Conservation (phyloP, 2,329 filamentous ascomycete species). For the Ascosphaera pollenicola region DNA sequence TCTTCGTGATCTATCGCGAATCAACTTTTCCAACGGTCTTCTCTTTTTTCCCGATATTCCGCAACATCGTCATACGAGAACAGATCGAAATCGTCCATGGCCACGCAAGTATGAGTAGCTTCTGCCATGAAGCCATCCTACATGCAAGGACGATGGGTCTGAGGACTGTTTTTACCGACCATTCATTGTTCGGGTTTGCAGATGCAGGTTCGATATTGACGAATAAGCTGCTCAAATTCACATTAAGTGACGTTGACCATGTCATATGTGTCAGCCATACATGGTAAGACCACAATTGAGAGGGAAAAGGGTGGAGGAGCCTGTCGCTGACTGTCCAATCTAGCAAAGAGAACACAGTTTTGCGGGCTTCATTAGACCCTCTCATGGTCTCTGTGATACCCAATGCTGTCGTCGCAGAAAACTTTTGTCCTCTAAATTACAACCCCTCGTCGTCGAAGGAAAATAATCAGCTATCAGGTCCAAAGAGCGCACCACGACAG, state of each 20-base stretch:
- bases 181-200: conserved; percentile 92
- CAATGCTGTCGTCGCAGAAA: conserved; percentile 90
- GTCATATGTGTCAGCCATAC: conserved; percentile 98
- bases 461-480: conserved; percentile 10
- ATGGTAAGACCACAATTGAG: conserved; percentile 36
- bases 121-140: conserved; percentile 86
- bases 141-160: conserved; percentile 93
- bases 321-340: neutral
- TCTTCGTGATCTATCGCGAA: conserved; percentile 85
- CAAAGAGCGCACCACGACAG: conserved; percentile 33
- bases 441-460: conserved; percentile 16
- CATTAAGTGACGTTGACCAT: conserved; percentile 88
- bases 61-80: conserved; percentile 87
- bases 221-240: conserved; percentile 94
- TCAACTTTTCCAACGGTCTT: conserved; percentile 92
- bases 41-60: conserved; percentile 94
- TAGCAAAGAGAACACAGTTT: conserved; percentile 94
- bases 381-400: conserved; percentile 96
- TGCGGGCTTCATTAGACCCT: conserved; percentile 82
- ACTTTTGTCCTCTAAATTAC: conserved; percentile 56
- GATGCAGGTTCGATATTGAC: conserved; percentile 90
- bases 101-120: conserved; percentile 79
- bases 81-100: conserved; percentile 94
- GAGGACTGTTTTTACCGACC: conserved; percentile 89
- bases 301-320: neutral